phyloP scores from a whole-genome alignment of 139 green algal species.

The Micromonas commoda region DNA sequence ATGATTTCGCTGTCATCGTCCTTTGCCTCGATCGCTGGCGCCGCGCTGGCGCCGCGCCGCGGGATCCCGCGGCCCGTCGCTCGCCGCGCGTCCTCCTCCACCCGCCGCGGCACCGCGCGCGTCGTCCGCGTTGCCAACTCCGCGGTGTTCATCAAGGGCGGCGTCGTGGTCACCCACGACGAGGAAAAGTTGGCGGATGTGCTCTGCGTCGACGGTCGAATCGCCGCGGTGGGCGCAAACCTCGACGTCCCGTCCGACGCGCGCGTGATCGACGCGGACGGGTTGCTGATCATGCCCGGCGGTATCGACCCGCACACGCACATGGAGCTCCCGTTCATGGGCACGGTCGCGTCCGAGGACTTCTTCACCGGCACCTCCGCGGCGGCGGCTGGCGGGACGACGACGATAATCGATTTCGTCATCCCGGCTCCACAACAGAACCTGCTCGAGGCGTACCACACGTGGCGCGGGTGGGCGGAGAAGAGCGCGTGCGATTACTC shows the following conservation, averaged over 20 bases:
- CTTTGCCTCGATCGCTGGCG: too few relatives aligned
- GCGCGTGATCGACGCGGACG: constrained; percentile 64
- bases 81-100: too few relatives aligned
- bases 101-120: too few relatives aligned
- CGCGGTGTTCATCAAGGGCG: too few relatives aligned
- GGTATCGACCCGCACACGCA: constrained; percentile 97
- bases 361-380: constrained; percentile 61
- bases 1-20: too few relatives aligned
- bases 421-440: constrained; percentile 73
- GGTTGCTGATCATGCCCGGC: constrained; percentile 82
- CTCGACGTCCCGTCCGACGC: constrained; percentile 43
- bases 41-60: too few relatives aligned
- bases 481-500: constrained; percentile 81
- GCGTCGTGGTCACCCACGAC: too few relatives aligned
- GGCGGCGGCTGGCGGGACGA: constrained; percentile 87
- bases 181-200: too few relatives aligned
- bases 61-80: too few relatives aligned
- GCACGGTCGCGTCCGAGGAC: constrained; percentile 66
- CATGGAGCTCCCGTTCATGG: constrained; percentile 93
- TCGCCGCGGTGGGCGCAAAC: too few relatives aligned
- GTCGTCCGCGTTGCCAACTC: too few relatives aligned
- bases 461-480: constrained; percentile 44
- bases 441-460: constrained; percentile 53
- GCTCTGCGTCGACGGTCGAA: too few relatives aligned
- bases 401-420: constrained; percentile 95